These are phyloP conservation scores for Crithidia bombi DNA, from an alignment of 208 protist genomes.

Conservation along the genomic window DNA sequence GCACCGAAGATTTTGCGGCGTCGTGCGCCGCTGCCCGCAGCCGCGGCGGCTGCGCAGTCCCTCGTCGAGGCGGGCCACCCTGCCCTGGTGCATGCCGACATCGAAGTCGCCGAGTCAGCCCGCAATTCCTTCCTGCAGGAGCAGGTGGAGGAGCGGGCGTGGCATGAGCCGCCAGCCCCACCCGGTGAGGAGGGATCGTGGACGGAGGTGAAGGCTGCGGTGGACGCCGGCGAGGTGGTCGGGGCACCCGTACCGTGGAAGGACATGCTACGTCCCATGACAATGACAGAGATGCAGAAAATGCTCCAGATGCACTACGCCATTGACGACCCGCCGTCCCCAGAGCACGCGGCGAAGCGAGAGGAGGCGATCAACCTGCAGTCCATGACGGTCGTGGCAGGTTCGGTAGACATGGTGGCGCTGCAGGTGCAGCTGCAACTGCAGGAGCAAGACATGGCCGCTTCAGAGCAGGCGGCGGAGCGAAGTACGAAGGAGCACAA, in stretches of 20 bases:
- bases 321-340: slow-evolving; percentile 74
- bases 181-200: slow-evolving; percentile 87
- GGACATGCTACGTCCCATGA: slow-evolving; percentile 77
- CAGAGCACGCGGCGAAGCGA: slow-evolving; percentile 62
- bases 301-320: slow-evolving; percentile 45
- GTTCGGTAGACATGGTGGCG: slow-evolving; percentile 61
- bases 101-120: slow-evolving; percentile 70
- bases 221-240: slow-evolving; percentile 73
- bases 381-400: slow-evolving; percentile 71
- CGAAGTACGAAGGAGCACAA: slow-evolving; percentile 32
- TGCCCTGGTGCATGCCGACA: slow-evolving; percentile 58
- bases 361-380: slow-evolving; percentile 64
- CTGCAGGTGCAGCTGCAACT: slow-evolving; percentile 44
- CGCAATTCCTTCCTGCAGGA: slow-evolving; percentile 76
- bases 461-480: slow-evolving; percentile 26
- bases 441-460: slow-evolving; percentile 32
- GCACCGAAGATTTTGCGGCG: slow-evolving; percentile 78
- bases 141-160: slow-evolving; percentile 88
- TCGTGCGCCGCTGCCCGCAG: slow-evolving; percentile 65
- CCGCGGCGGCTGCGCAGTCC: slow-evolving; percentile 59
- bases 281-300: slow-evolving; percentile 73
- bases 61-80: slow-evolving; percentile 84
- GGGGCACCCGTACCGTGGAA: slow-evolving; percentile 50
- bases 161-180: slow-evolving; percentile 86
- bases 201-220: slow-evolving; percentile 80